Conservation (phyloP, 345 rosid genomes). For the Sisymbrium altissimum region DNA sequence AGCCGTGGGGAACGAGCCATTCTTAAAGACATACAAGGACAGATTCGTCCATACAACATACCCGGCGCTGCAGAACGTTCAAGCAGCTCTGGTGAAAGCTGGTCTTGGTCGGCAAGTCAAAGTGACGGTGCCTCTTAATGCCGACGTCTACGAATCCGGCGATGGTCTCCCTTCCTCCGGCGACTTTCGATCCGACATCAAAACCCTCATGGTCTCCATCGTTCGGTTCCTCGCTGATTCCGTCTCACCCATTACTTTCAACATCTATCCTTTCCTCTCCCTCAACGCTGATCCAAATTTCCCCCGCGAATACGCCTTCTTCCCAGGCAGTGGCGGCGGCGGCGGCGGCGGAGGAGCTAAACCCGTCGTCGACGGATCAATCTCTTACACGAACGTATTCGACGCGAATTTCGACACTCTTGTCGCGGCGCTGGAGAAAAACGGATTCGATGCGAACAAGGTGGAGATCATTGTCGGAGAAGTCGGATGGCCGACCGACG, state of each 20-base stretch:
- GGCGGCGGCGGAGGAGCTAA: constrained; percentile 25
- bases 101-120: constrained; percentile 70
- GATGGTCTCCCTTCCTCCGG: constrained; percentile 72
- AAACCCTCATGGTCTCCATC: constrained; percentile 56
- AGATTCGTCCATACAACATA: constrained; percentile 49
- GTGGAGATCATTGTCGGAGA: constrained; percentile 78
- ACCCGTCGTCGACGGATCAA: constrained; percentile 76
- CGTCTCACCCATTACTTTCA: constrained; percentile 57
- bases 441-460: constrained; percentile 56
- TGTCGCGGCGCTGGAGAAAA: constrained; percentile 63
- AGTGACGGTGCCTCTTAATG: constrained; percentile 82
- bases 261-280: constrained; percentile 93
- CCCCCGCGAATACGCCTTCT: constrained; percentile 81
- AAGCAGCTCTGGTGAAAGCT: constrained; percentile 86
- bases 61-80: constrained; percentile 85
- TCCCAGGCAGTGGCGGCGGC: constrained; percentile 36
- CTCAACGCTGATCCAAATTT: constrained; percentile 69
- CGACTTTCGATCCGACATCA: constrained; percentile 67
- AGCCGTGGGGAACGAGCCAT: constrained; percentile 92
- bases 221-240: constrained; percentile 59
- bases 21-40: constrained; percentile 66
- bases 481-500: constrained; percentile 95
- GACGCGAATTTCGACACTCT: constrained; percentile 90
- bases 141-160: constrained; percentile 65
- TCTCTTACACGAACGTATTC: constrained; percentile 74